Percentiles rank a stretch among this genome's conserved stretches.
Evolutionary conservation across 768 basidiomycete species (phyloP).

Genomic region (Paxillus ammoniavirescens): DNA sequence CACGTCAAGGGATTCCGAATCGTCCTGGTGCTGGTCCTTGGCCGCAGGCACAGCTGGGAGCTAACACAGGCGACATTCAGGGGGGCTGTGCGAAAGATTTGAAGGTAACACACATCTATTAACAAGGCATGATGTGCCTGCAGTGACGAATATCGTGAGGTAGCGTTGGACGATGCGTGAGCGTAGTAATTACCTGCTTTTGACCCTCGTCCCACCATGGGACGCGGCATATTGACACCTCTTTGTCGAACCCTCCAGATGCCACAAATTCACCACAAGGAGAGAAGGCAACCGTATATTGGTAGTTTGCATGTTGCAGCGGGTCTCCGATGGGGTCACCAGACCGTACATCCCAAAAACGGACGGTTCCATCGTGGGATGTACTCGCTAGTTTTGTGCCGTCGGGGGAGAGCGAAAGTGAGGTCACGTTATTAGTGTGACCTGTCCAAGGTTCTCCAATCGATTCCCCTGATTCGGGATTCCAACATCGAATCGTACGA

Average conservation of each 20-base stretch:
- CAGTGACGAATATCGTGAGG: background rate
- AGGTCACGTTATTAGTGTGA: background rate
- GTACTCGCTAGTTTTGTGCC: background rate
- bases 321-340: background rate
- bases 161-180: background rate
- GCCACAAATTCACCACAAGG: background rate
- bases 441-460: background rate
- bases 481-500: background rate
- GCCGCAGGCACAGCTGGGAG: background rate
- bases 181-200: too few species aligned
- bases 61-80: background rate
- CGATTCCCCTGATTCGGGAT: background rate
- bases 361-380: background rate
- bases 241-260: too few species aligned
- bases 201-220: background rate
- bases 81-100: too few species aligned
- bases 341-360: background rate
- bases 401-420: background rate
- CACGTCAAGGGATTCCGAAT: background rate
- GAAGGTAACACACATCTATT: background rate
- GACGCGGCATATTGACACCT: background rate
- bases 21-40: too few species aligned
- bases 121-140: background rate
- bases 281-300: background rate
- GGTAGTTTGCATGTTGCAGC: background rate